Conservation (phyloP, 2,329 filamentous ascomycete genomes). For the Elsinoe ampelina region DNA sequence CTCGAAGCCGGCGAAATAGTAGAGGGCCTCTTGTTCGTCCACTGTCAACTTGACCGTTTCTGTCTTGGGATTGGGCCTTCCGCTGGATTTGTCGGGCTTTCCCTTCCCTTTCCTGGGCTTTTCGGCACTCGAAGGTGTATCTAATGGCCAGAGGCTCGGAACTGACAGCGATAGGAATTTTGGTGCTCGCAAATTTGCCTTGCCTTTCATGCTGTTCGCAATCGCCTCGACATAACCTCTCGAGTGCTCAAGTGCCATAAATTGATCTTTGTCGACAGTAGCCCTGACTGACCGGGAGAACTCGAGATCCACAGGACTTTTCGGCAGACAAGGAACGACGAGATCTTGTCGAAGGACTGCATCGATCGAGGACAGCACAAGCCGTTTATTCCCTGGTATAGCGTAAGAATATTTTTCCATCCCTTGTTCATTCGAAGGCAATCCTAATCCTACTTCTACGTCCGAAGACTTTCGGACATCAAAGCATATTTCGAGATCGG, state of each 20-base stretch:
- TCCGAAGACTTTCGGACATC: background rate
- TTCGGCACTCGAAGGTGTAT: background rate
- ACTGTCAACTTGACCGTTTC: background rate
- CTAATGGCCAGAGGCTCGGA: background rate
- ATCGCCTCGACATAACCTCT: constrained; percentile 11
- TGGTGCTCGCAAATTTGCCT: constrained; percentile 8
- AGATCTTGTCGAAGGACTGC: constrained; percentile 4
- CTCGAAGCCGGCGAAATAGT: constrained; percentile 16
- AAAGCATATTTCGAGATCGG: constrained; percentile 10
- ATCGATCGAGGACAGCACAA: constrained; percentile 4
- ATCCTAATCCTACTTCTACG: background rate
- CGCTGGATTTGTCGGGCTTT: background rate
- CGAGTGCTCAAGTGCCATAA: background rate
- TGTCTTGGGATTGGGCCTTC: background rate
- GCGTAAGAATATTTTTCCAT: no score
- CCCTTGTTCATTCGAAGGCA: no score
- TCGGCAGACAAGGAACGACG: constrained; percentile 9
- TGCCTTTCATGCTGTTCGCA: constrained; percentile 2
- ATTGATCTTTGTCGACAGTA: background rate
- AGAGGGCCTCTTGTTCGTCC: background rate
- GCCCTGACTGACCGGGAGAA: background rate
- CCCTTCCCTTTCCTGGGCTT: background rate
- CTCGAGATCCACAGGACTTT: constrained; percentile 11
- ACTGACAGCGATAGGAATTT: background rate
- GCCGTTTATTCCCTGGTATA: background rate